Evolutionary conservation across 495 filamentous ascomycete genomes (phyloP).

Genomic region (Trichocladium uniseriatum): DNA sequence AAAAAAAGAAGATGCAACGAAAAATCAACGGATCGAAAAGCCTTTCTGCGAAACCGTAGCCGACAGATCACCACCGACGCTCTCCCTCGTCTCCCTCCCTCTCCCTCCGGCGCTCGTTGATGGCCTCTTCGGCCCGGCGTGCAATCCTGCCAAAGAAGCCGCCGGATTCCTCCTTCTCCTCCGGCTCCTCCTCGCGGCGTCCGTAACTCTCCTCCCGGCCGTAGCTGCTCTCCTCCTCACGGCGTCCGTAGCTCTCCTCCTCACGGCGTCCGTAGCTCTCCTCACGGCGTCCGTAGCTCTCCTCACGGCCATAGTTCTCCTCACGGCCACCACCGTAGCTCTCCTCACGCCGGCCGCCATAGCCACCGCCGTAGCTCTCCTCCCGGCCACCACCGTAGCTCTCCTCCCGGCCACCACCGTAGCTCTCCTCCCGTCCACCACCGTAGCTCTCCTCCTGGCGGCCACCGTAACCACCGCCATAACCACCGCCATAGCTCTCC

Average conservation of each 20-base stretch:
- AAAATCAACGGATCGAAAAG: too few relatives aligned
- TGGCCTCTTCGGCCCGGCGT: too few relatives aligned
- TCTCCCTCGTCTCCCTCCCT: neutral
- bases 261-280: constrained; percentile 12
- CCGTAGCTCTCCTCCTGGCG: constrained; percentile 9
- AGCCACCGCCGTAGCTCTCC: constrained; percentile 12
- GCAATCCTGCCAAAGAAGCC: neutral
- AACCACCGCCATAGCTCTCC: constrained; percentile 7
- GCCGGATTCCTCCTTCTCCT: neutral
- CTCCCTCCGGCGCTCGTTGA: too few relatives aligned
- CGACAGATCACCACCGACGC: too few relatives aligned
- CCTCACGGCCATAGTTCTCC: constrained; percentile 5
- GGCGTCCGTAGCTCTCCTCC: neutral
- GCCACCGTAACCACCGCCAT: constrained; percentile 8
- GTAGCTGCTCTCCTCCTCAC: neutral
- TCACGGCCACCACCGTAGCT: constrained; percentile 13
- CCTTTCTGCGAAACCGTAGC: too few relatives aligned
- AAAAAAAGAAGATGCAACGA: too few relatives aligned
- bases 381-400: constrained; percentile 1
- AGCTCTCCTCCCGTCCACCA: constrained; percentile 16
- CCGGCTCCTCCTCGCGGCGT: neutral
- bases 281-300: constrained; percentile 3
- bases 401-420: constrained; percentile 12
- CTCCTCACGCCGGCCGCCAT: constrained; percentile 10
- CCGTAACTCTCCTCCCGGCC: neutral